phyloP scores from a whole-genome alignment of 1,139 yeast genomes.

The Suhomyces ambrosiae region DNA sequence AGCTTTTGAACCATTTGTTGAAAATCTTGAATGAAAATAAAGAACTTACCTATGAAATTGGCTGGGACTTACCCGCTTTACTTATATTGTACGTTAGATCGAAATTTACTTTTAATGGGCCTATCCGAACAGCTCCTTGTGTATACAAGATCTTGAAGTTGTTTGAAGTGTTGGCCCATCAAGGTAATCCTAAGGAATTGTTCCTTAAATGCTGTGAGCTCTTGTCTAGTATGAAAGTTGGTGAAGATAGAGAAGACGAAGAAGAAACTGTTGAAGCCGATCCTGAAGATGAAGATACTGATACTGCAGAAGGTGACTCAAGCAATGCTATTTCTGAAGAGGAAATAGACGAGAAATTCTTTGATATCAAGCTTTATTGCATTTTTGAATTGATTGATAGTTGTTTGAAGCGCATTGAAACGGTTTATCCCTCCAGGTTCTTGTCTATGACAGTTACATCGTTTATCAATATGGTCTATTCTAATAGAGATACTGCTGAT shows the following conservation, averaged over 20 bases:
- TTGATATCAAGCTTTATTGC: conserved; percentile 62
- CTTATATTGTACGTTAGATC: conserved; percentile 50
- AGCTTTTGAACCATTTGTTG: conserved; percentile 38
- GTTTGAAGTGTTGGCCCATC: conserved; percentile 58
- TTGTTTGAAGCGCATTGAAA: conserved; percentile 55
- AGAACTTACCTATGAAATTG: conserved; percentile 64
- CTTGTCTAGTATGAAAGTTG: conserved; percentile 30
- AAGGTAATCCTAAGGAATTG: conserved; percentile 81
- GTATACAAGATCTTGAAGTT: conserved; percentile 46
- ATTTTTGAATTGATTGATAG: conserved; percentile 61
- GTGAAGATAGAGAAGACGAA: conserved; percentile 10
- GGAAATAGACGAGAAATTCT: conserved; percentile 22
- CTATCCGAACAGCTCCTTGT: conserved; percentile 38
- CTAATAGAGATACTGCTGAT: conserved; percentile 34
- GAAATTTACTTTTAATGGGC: conserved; percentile 15
- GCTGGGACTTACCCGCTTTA: conserved; percentile 84
- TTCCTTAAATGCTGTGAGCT: conserved; percentile 70
- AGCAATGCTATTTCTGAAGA: conserved; percentile 10
- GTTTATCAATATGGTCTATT: conserved; percentile 50
- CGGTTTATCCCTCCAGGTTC: conserved; percentile 74
- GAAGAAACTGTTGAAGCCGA: no score
- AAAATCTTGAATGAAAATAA: conserved; percentile 45
- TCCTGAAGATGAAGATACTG: conserved; percentile 3
- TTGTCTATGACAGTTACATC: conserved; percentile 65
- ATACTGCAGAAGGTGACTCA: background rate